phyloP scores from a whole-genome alignment of 176 grass and related monocot genomes.

The Chrysopogon serrulatus region DNA sequence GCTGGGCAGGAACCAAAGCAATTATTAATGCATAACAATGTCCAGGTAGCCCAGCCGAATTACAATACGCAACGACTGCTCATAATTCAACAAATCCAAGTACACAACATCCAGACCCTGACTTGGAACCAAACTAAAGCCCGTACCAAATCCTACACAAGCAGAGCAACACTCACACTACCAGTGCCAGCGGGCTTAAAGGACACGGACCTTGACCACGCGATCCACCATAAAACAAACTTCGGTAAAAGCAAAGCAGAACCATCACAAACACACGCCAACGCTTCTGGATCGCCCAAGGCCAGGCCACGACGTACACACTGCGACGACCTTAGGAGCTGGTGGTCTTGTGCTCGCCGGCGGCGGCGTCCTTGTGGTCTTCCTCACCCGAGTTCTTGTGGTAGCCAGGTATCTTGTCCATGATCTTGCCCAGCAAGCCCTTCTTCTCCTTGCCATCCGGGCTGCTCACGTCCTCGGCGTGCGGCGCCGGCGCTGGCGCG shows the following conservation, averaged over 20 bases:
- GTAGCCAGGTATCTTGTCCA: constrained; percentile 87
- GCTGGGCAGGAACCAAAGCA: background rate
- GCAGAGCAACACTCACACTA: background rate
- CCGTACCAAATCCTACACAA: background rate
- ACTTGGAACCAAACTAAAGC: constrained; percentile 21
- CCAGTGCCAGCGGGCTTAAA: constrained; percentile 6
- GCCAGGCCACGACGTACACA: background rate
- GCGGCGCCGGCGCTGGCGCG: background rate
- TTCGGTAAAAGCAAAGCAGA: constrained; percentile 16
- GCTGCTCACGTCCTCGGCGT: constrained; percentile 36
- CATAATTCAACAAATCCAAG: constrained; percentile 24
- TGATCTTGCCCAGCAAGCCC: constrained; percentile 90
- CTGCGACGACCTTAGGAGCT: background rate
- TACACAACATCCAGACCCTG: background rate
- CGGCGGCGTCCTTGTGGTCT: constrained; percentile 18
- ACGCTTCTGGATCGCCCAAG: constrained; percentile 2
- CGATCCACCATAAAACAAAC: constrained; percentile 23
- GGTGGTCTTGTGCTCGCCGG: constrained; percentile 47
- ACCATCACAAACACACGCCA: constrained; percentile 22
- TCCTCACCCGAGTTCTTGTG: constrained; percentile 57
- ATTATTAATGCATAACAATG: constrained; percentile 24
- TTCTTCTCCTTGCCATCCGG: constrained; percentile 84
- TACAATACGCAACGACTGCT: constrained; percentile 13
- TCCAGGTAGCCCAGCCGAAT: background rate
- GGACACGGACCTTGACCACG: constrained; percentile 16